A percentile compares a stretch with the other conserved stretches of the same genome.
These are phyloP conservation scores for Termitomyces eurrhizus DNA, from an alignment of 768 basidiomycete genomes.

Conservation along the genomic window DNA sequence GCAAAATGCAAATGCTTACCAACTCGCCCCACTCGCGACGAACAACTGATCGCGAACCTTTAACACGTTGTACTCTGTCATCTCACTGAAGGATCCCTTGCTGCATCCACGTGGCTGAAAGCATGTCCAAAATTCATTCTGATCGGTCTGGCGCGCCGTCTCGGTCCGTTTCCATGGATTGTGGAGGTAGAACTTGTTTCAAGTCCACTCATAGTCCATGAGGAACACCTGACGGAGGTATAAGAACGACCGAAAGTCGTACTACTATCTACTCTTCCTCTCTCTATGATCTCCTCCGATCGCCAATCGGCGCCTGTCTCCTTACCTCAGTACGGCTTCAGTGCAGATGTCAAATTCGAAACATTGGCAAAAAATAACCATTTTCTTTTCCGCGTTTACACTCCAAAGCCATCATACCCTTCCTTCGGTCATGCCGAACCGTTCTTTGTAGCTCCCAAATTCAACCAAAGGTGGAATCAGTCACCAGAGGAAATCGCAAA, in stretches of 20 bases:
- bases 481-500: slow-evolving; percentile 27
- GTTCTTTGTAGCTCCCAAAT: slow-evolving; percentile 67
- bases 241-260: slow-evolving; percentile 13
- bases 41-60: not conserved
- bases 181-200: slow-evolving; percentile 21
- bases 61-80: not conserved
- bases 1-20: not conserved
- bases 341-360: slow-evolving; percentile 57
- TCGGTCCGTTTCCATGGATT: not conserved
- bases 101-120: slow-evolving; percentile 32
- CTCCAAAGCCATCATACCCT: slow-evolving; percentile 59
- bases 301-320: slow-evolving; percentile 15
- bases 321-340: slow-evolving; percentile 75
- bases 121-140: not conserved
- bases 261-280: not conserved
- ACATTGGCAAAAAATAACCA: slow-evolving; percentile 58
- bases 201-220: slow-evolving; percentile 27
- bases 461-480: slow-evolving; percentile 44
- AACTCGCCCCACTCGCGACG: no score
- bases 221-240: slow-evolving; percentile 22
- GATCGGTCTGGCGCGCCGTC: slow-evolving; percentile 1
- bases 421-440: slow-evolving; percentile 53
- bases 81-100: slow-evolving; percentile 3
- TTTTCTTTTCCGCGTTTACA: slow-evolving; percentile 79
- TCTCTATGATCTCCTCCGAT: slow-evolving; percentile 20